Evolutionary conservation across 2,329 filamentous ascomycete genomes (phyloP).

Genomic region (Pyrenophora graminea): DNA sequence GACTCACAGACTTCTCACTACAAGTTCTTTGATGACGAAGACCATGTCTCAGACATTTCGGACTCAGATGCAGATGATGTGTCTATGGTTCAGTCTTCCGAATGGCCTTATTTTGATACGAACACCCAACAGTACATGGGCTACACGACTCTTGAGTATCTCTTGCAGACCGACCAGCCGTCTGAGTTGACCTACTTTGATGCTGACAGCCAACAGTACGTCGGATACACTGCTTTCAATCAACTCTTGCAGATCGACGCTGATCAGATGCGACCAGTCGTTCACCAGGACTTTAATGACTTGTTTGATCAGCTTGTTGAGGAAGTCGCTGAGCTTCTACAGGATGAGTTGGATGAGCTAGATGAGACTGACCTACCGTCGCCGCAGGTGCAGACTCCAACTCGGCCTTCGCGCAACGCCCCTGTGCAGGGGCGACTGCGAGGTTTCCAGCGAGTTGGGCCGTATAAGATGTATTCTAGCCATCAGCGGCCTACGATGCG

Average conservation of each 20-base stretch:
- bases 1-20: background rate
- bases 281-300: slow-evolving; percentile 1
- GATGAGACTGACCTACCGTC: background rate
- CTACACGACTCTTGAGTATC: too few relatives aligned
- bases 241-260: too few relatives aligned
- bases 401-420: too few relatives aligned
- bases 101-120: too few relatives aligned
- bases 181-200: slow-evolving; percentile 6
- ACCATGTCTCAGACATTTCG: slow-evolving; percentile 3
- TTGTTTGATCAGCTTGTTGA: background rate
- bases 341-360: too few relatives aligned
- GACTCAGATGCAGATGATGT: background rate
- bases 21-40: background rate
- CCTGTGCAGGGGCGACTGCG: too few relatives aligned
- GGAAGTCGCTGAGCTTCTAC: too few relatives aligned
- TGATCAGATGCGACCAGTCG: background rate
- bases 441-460: too few relatives aligned
- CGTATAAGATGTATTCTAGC: background rate
- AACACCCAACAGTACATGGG: too few relatives aligned
- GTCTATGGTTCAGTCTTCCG: too few relatives aligned
- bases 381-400: too few relatives aligned
- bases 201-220: slow-evolving; percentile 4
- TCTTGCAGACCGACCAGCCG: background rate
- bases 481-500: background rate
- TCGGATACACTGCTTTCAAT: slow-evolving; percentile 2